Evolutionary conservation across 225 moss, liverwort and hornwort species (phyloP).

Genomic region (Takakia lepidozioides): DNA sequence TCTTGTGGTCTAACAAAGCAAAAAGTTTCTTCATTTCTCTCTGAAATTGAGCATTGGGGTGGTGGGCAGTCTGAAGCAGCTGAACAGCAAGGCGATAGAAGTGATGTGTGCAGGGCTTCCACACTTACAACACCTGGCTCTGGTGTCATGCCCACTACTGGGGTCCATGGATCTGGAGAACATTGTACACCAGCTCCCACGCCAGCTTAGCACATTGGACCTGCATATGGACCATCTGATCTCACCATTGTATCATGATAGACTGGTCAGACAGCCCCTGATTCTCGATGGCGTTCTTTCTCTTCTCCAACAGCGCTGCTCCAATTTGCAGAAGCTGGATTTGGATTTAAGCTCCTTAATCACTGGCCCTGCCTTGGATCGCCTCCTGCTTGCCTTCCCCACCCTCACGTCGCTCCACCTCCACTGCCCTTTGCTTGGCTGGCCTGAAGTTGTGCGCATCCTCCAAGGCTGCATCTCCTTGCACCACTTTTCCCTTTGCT

Average conservation of each 20-base stretch:
- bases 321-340: conserved; percentile 41
- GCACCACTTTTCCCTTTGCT: conserved; percentile 75
- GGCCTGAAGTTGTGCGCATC: conserved; percentile 57
- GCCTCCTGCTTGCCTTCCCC: conserved; percentile 48
- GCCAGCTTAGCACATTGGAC: conserved; percentile 54
- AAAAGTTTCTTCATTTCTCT: conserved; percentile 6
- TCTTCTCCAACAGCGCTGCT: conserved; percentile 41
- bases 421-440: conserved; percentile 55
- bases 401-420: conserved; percentile 71
- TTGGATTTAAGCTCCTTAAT: conserved; percentile 45
- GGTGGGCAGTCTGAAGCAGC: conserved; percentile 53
- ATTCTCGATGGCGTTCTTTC: conserved; percentile 41
- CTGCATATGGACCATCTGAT: conserved; percentile 26
- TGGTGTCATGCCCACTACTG: conserved; percentile 52
- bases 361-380: conserved; percentile 30
- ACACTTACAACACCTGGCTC: conserved; percentile 56
- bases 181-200: conserved; percentile 47
- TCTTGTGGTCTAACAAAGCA: too few species aligned
- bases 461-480: conserved; percentile 54
- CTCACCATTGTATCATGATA: conserved; percentile 11
- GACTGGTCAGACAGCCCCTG: conserved; percentile 18
- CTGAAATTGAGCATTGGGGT: conserved; percentile 5
- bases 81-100: conserved; percentile 35
- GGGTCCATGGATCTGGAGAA: conserved; percentile 36
- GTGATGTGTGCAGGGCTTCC: conserved; percentile 32